phyloP scores from a whole-genome alignment of 2,329 filamentous ascomycete genomes.

The Pestalotiopsis fici region DNA sequence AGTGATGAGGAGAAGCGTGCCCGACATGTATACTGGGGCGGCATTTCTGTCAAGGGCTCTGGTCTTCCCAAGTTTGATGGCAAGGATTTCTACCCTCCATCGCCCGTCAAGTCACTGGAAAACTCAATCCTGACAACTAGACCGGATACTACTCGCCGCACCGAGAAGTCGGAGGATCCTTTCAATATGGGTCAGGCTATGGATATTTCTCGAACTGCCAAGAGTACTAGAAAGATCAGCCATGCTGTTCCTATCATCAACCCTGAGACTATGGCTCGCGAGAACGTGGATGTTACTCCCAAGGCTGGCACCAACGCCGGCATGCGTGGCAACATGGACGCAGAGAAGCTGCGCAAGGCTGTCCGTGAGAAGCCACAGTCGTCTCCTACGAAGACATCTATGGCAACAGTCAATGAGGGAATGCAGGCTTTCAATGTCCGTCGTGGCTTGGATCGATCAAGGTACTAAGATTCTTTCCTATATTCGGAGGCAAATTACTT shows the following conservation, averaged over 20 bases:
- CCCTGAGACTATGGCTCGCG: conserved; percentile 20
- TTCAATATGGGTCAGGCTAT: conserved; percentile 22
- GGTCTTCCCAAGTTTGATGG: conserved; percentile 66
- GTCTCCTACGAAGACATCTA: conserved; percentile 11
- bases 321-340: neutral
- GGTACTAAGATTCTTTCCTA: conserved; percentile 20
- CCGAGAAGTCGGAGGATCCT: conserved; percentile 26
- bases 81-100: conserved; percentile 63
- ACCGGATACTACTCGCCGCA: conserved; percentile 10
- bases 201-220: conserved; percentile 22
- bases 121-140: conserved; percentile 1
- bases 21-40: conserved; percentile 62
- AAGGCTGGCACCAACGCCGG: conserved; percentile 1
- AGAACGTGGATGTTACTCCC: conserved; percentile 12
- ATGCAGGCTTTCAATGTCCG: conserved; percentile 17
- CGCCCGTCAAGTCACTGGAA: conserved; percentile 42
- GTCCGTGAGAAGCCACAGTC: conserved; percentile 11
- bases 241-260: conserved; percentile 34
- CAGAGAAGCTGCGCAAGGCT: conserved; percentile 12
- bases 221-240: conserved; percentile 25
- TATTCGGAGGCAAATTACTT: conserved; percentile 5
- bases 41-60: conserved; percentile 49
- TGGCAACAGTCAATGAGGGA: conserved; percentile 13
- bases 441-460: conserved; percentile 27
- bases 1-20: conserved; percentile 61